phyloP scores from a whole-genome alignment of 371 early-diverging fungal species.

The Mucor piriformis region DNA sequence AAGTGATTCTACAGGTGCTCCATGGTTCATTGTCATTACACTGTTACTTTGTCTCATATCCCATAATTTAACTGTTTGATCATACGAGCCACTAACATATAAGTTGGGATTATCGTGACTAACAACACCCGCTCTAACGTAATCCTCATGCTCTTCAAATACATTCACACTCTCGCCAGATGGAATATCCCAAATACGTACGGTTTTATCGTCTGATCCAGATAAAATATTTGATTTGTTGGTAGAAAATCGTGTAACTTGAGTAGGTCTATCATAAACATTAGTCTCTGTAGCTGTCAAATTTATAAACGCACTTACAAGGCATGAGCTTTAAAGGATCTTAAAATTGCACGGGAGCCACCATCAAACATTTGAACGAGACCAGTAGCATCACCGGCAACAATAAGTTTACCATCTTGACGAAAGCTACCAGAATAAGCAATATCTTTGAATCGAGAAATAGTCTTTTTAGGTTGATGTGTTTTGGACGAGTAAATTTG shows the following conservation, averaged over 20 bases:
- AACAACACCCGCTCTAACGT: conserved; percentile 80
- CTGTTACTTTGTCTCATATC: conserved; percentile 80
- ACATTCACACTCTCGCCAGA: conserved; percentile 70
- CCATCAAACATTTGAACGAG: conserved; percentile 84
- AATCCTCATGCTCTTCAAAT: conserved; percentile 90
- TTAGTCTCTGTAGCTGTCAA: not conserved
- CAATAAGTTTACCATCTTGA: conserved; percentile 87
- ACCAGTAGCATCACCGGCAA: conserved; percentile 92
- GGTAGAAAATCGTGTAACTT: conserved; percentile 78
- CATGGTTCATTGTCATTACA: conserved; percentile 83
- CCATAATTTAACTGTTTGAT: conserved; percentile 92
- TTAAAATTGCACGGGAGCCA: conserved; percentile 82
- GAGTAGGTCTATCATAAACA: conserved; percentile 67
- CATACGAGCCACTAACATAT: conserved; percentile 90
- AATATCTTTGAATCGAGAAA: conserved; percentile 89
- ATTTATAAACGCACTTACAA: conserved; percentile 52
- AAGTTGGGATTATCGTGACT: conserved; percentile 79
- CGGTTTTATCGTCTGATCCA: conserved; percentile 90
- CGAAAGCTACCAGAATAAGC: conserved; percentile 84
- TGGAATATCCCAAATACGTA: conserved; percentile 93
- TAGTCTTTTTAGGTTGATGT: conserved; percentile 78
- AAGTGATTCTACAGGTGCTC: conserved; percentile 86
- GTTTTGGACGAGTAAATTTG: conserved; percentile 89
- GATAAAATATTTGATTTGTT: conserved; percentile 83
- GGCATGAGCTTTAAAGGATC: conserved; percentile 84